These are phyloP conservation scores for Chrysosporium keratinophilum DNA, from an alignment of 2,329 filamentous ascomycete species.

Conservation along the genomic window DNA sequence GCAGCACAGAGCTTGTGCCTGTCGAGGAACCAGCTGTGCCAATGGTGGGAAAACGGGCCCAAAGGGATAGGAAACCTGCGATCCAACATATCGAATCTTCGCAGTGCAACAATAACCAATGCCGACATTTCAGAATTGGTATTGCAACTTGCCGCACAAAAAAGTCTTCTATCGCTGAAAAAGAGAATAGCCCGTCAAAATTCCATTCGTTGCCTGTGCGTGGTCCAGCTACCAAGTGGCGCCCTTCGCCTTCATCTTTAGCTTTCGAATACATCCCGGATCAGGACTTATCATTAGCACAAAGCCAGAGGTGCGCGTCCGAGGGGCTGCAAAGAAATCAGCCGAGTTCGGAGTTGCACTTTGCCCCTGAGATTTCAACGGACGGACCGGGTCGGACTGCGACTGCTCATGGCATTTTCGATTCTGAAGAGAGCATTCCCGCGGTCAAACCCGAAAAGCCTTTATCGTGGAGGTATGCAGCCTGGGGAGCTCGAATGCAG, in stretches of 20 bases:
- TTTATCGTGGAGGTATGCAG: conserved; percentile 24
- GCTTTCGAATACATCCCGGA: neutral
- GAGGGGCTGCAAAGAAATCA: neutral
- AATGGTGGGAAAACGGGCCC: neutral
- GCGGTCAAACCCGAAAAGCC: neutral
- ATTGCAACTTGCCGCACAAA: neutral
- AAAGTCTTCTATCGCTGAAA: neutral
- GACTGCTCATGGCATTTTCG: neutral
- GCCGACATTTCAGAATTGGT: neutral
- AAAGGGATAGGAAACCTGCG: neutral
- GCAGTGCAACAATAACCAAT: neutral
- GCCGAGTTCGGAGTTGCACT: neutral
- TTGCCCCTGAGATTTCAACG: neutral
- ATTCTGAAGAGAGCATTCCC: neutral
- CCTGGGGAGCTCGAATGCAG: conserved; percentile 33
- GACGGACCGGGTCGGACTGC: no score
- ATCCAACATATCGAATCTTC: neutral
- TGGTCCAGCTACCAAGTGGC: neutral
- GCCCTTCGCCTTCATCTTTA: neutral
- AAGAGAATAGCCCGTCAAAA: neutral
- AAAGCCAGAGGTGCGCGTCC: neutral
- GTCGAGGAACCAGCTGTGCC: neutral
- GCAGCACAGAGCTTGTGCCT: neutral
- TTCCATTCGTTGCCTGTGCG: neutral
- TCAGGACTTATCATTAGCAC: neutral